A percentile compares a stretch with the other conserved stretches of the same genome.
These are phyloP conservation scores for Fusarium sp. DNA, from an alignment of 2,329 filamentous ascomycete species.

Conservation along the genomic window DNA sequence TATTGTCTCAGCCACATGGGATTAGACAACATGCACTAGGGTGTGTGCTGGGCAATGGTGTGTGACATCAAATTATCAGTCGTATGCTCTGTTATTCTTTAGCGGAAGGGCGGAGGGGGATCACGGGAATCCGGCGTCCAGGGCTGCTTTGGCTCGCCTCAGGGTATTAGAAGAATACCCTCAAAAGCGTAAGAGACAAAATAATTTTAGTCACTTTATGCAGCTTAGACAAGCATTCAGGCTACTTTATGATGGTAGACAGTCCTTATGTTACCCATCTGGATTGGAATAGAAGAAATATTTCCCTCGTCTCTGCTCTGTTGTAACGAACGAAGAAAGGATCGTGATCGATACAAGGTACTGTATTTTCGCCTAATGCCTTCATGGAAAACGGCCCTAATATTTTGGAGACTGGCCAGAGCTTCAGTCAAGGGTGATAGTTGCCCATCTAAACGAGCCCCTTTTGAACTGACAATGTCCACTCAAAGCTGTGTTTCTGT, in stretches of 20 bases:
- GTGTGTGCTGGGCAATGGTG: neutral
- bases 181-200: too few relatives aligned
- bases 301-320: neutral
- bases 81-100: neutral
- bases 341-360: slow-evolving; percentile 15
- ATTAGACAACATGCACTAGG: slow-evolving; percentile 6
- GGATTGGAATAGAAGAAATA: too few relatives aligned
- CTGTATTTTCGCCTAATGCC: slow-evolving; percentile 5
- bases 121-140: neutral
- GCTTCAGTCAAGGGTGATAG: slow-evolving; percentile 12
- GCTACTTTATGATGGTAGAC: neutral
- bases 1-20: slow-evolving; percentile 9
- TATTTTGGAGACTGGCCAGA: slow-evolving; percentile 11
- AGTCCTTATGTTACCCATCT: too few relatives aligned
- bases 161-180: too few relatives aligned
- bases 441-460: slow-evolving; percentile 4
- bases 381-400: slow-evolving; percentile 26
- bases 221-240: neutral
- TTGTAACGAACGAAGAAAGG: neutral
- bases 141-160: too few relatives aligned
- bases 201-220: too few relatives aligned
- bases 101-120: neutral
- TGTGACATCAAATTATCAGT: slow-evolving; percentile 9
- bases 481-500: neutral
- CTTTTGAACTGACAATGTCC: slow-evolving; percentile 3